Evolutionary conservation across 371 early-diverging fungal genomes (phyloP).

Genomic region (Circinella minor): DNA sequence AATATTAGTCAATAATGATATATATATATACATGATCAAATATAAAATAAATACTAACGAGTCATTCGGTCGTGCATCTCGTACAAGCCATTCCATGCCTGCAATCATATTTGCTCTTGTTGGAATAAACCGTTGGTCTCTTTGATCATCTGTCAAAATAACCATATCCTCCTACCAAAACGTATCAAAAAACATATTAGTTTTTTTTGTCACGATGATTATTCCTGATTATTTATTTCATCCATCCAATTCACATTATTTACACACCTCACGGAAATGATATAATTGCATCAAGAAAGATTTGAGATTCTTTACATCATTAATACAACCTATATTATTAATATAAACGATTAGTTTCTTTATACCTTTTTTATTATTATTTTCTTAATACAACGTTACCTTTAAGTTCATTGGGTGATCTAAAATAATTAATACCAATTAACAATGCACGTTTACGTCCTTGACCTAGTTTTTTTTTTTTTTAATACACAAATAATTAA

Average conservation of each 20-base stretch:
- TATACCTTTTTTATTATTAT: constrained; percentile 61
- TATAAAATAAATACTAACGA: constrained; percentile 47
- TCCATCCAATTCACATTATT: background rate
- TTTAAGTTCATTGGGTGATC: constrained; percentile 34
- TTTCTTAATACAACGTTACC: constrained; percentile 76
- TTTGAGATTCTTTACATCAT: constrained; percentile 89
- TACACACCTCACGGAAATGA: constrained; percentile 60
- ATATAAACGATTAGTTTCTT: background rate
- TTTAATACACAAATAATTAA: background rate
- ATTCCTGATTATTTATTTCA: background rate
- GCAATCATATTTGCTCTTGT: constrained; percentile 77
- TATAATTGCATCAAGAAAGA: constrained; percentile 68
- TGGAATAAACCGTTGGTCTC: constrained; percentile 68
- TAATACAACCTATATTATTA: constrained; percentile 75
- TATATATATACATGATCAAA: background rate
- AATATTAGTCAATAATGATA: background rate
- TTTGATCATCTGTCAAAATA: constrained; percentile 87
- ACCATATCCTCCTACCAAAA: constrained; percentile 64
- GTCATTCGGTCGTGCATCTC: constrained; percentile 85
- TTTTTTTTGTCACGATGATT: background rate
- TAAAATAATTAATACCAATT: background rate
- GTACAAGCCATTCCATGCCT: constrained; percentile 81
- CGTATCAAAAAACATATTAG: background rate
- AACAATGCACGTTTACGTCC: constrained; percentile 2
- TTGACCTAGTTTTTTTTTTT: background rate